Base-by-base conservation (phyloP, 78 protist genomes). In the Dictyostelium capitatum region DNA sequence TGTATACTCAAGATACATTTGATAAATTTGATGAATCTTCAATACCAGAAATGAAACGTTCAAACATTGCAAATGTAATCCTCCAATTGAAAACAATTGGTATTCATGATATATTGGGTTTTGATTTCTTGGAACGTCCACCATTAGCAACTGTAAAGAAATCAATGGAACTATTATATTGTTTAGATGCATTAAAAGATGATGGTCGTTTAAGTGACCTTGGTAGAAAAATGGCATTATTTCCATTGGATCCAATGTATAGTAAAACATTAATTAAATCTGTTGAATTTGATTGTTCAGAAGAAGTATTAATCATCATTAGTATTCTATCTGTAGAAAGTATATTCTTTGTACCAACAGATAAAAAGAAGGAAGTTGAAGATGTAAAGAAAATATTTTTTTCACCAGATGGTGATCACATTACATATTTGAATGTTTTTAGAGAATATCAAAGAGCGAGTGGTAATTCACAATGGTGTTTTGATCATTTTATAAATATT, bases 391-490 rank as follows among this genome's bases (percentile, higher is more conserved):
- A 57, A 59, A 79, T 89, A 25, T 94, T 94, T 75, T 80, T 79
- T 47, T 87, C 96, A n/a, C 77, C 94, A 12, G 96, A 94, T 1
- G 96, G 96, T 48, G 96, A 94, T 41, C 96, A 94, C 67, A 25
- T 94, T 0, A 89, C 94, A 6, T 43, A 72, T 0, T 54, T 94
- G 37, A 77, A 74, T 37, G 90, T 94, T 19, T 94, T 82, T 65
- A 84, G 92, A 54, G 92, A 94, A 50, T 94, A 50, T 30, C 84
- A 79, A 75, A 74, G 50, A 37, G 79, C 79, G 6, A 75, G 80
- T 20, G 80, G 82, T 12, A 50, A 53, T 17, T 10, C 10, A 14
- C 91, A 80, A 54, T 94, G 96, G 96, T 85, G 95, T 77, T 69
- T 43, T 20, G 89, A 94, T 57, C 84, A 82, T 59, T 79, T 83